Conservation (phyloP, 805 yeast genomes). For the Candida glaebosa region DNA sequence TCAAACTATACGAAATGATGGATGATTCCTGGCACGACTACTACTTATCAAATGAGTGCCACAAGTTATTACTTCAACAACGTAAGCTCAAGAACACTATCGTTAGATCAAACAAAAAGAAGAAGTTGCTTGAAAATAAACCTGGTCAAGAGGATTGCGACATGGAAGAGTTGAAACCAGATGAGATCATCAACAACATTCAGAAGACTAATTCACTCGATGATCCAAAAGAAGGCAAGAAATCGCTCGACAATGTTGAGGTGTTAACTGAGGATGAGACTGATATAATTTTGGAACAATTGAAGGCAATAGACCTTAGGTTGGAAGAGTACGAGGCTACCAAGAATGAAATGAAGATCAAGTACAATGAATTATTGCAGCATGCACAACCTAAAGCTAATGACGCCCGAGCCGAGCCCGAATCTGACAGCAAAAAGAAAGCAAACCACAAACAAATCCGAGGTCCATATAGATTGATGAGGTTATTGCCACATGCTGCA, state of each 20-base stretch:
- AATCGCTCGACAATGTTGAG: constrained; percentile 21
- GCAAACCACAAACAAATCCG: constrained; percentile 57
- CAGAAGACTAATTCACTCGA: neutral
- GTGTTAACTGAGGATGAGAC: constrained; percentile 30
- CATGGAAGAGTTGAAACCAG: constrained; percentile 3
- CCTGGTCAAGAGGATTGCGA: constrained; percentile 10
- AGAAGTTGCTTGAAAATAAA: constrained; percentile 21
- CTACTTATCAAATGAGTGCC: constrained; percentile 65
- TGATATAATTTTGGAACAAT: constrained; percentile 28
- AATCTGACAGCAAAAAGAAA: constrained; percentile 21
- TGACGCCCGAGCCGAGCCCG: constrained; percentile 7
- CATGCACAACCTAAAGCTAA: constrained; percentile 8
- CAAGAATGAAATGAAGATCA: constrained; percentile 32
- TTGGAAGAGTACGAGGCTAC: constrained; percentile 34
- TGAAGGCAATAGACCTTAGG: constrained; percentile 34
- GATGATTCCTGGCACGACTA: constrained; percentile 81
- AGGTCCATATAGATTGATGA: constrained; percentile 80
- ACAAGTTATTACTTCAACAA: constrained; percentile 58
- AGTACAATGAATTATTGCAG: constrained; percentile 21
- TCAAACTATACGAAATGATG: constrained; percentile 76
- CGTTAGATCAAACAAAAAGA: constrained; percentile 40
- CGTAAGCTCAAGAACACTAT: constrained; percentile 50
- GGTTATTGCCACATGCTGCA: constrained; percentile 79
- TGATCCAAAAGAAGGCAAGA: constrained; percentile 10
- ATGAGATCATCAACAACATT: neutral